Evolutionary conservation across 1,284 basidiomycete genomes (phyloP), one percentile per base, ranked within the genome.

Genomic region (Marasmius oreades): DNA sequence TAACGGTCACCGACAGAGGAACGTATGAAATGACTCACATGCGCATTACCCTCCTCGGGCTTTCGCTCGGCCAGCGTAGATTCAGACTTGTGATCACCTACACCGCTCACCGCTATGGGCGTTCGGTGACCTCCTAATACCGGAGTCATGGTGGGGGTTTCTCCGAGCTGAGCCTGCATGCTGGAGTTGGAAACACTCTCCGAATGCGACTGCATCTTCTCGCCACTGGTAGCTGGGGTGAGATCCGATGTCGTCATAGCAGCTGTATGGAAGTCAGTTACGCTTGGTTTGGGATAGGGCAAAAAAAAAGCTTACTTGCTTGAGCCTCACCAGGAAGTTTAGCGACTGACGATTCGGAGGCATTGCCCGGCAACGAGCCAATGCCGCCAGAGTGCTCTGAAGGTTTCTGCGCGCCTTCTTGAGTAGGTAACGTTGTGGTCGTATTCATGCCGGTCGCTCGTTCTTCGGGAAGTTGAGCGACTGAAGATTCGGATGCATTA

Each of bases 391-490:
- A 31, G 10, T 5, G 5, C 5, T 31, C 28, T 43, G 24, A 28
- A 10, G 33, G 33, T 12, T 43, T 28, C n/a, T 45, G 26, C 6
- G 39, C 12, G 53, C 52, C 1, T 50, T 24, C 10, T 37, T 31
- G 6, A 43, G 22, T 24, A 23, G 39, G 24, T n/a, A 39, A 2
- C 3, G 23, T 48, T 7, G 51, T 36, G n/a, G 36, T 36, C 26
- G 34, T 36, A 36, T 22, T 52, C 51, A 37, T 26, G 36, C 4
- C 28, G 28, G 4, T 31, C n/a, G 12, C 47, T 20, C 47, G 6
- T 31, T 55, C 76, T 8, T 77, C 73, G 2, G 79, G 76, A 5
- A 76, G 66, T 55, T 72, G 66, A 11, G 75, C 69, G 10, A 78
- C 75, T 8, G 69, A 70, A 6, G 63, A 57, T 59, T 77, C 76